These are phyloP conservation scores for Aplosporella prunicola DNA, from an alignment of 2,329 filamentous ascomycete genomes.

Conservation along the genomic window DNA sequence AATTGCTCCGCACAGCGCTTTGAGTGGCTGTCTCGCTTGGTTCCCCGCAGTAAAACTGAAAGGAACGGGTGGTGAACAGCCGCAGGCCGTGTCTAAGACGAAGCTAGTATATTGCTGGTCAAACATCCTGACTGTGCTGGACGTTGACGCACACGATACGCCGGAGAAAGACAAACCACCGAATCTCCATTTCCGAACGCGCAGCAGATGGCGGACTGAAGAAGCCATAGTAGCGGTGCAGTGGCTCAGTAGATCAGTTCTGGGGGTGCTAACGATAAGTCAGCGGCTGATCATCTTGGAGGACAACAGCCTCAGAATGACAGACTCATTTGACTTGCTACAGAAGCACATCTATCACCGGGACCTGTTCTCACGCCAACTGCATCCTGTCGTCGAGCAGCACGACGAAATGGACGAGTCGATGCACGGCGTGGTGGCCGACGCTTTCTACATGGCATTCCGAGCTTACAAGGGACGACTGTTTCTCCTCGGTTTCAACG, in stretches of 20 bases:
- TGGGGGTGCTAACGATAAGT: conserved; percentile 86
- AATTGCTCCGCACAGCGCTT: conserved; percentile 75
- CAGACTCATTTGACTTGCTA: conserved; percentile 86
- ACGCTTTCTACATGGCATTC: conserved; percentile 98
- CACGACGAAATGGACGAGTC: conserved; percentile 77
- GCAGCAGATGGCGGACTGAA: conserved; percentile 85
- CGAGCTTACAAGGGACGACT: conserved; percentile 88
- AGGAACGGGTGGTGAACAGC: conserved; percentile 55
- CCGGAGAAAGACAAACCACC: conserved; percentile 69
- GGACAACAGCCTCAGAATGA: conserved; percentile 79
- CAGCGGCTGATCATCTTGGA: conserved; percentile 89
- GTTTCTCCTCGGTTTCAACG: conserved; percentile 89
- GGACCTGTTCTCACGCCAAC: conserved; percentile 80
- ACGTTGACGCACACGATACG: conserved; percentile 63
- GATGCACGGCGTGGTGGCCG: conserved; percentile 91
- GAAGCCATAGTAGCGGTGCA: conserved; percentile 95
- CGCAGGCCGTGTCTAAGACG: conserved; percentile 62
- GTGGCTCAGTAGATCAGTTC: conserved; percentile 88
- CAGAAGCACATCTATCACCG: conserved; percentile 87
- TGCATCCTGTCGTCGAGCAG: conserved; percentile 77
- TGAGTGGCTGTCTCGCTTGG: conserved; percentile 93
- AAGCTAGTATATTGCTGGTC: conserved; percentile 99
- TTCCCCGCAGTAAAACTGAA: conserved; percentile 94
- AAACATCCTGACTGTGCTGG: conserved; percentile 87
- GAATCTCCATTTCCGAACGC: conserved; percentile 66